Conservation (phyloP, 2,329 filamentous ascomycete genomes). For the Diplodia sapinea region DNA sequence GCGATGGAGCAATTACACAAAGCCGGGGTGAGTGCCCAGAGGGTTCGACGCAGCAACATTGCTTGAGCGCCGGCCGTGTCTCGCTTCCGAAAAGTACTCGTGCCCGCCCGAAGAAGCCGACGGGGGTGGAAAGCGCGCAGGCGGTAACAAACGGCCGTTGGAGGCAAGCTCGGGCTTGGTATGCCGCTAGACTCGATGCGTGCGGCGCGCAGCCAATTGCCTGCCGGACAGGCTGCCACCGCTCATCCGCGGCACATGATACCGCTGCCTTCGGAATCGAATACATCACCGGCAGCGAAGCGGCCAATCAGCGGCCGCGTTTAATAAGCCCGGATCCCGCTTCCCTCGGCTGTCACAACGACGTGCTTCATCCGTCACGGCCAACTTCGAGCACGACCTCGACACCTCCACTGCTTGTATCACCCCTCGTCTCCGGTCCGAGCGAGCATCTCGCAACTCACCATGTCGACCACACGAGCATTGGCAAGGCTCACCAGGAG, state of each 20-base stretch:
- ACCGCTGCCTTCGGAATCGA: slow-evolving; percentile 17
- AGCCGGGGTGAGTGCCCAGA: neutral
- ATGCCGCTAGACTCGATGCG: neutral
- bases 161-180: neutral
- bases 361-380: slow-evolving; percentile 27
- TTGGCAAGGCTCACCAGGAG: slow-evolving; percentile 46
- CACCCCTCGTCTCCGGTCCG: slow-evolving; percentile 16
- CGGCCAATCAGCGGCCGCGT: slow-evolving; percentile 19
- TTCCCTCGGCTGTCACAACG: slow-evolving; percentile 21
- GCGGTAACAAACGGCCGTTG: neutral
- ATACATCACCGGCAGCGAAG: neutral
- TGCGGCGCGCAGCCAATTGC: neutral
- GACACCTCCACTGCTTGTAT: slow-evolving; percentile 5
- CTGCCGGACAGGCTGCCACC: neutral
- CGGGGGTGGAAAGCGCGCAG: neutral
- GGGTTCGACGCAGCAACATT: slow-evolving; percentile 7
- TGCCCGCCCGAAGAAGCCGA: slow-evolving; percentile 7
- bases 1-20: neutral
- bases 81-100: slow-evolving; percentile 31
- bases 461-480: slow-evolving; percentile 48
- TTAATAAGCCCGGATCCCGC: slow-evolving; percentile 23
- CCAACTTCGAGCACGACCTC: slow-evolving; percentile 5
- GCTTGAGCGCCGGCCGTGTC: slow-evolving; percentile 9
- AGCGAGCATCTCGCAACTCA: slow-evolving; percentile 24
- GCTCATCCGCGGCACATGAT: neutral